Evolutionary conservation across 768 basidiomycete species (phyloP).

Genomic region (Mycena polygramma): DNA sequence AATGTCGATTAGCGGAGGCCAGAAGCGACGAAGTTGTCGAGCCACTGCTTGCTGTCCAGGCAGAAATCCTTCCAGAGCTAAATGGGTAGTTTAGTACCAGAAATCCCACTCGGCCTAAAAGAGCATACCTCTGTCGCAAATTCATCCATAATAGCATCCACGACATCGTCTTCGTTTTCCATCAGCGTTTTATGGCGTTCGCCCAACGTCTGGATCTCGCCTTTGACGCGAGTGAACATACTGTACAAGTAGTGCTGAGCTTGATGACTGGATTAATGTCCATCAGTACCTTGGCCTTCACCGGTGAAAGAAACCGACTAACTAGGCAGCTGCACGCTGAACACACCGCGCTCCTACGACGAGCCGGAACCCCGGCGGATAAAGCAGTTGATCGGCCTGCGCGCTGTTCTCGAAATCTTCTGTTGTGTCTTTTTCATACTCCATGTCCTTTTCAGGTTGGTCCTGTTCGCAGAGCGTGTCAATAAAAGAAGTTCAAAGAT

Average conservation of each 20-base stretch:
- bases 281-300: not conserved
- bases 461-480: conserved; percentile 14
- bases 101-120: not conserved
- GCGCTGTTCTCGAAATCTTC: conserved; percentile 15
- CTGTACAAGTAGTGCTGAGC: conserved; percentile 26
- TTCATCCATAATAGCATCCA: not conserved
- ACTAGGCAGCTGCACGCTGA: conserved; percentile 21
- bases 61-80: conserved; percentile 20
- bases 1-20: too few species aligned
- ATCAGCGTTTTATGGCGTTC: not conserved
- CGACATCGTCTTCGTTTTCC: not conserved
- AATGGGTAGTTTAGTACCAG: not conserved
- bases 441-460: not conserved
- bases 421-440: conserved; percentile 15
- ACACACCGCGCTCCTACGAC: conserved; percentile 25
- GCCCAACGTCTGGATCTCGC: conserved; percentile 17
- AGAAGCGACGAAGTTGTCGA: too few species aligned
- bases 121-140: conserved; percentile 11
- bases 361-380: conserved; percentile 30
- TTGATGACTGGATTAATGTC: conserved; percentile 27
- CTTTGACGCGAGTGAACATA: conserved; percentile 15
- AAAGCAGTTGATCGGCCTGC: conserved; percentile 1
- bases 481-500: not conserved
- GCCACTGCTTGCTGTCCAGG: conserved; percentile 12
- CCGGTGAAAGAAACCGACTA: not conserved